Conservation (phyloP, 2,329 filamentous ascomycete species). For the Diplodia corticola region DNA sequence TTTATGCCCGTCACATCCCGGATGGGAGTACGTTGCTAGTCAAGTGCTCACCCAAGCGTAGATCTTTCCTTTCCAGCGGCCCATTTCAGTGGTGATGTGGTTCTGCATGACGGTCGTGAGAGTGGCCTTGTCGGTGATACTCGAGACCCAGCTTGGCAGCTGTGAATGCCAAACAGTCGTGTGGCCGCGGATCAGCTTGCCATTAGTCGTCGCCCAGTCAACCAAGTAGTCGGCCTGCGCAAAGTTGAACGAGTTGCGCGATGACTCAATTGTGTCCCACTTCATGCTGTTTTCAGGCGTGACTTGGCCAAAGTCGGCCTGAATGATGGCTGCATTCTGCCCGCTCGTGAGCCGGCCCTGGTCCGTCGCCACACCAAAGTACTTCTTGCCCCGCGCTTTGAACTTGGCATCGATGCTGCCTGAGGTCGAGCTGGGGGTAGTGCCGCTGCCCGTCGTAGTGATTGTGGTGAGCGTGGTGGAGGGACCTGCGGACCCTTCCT, state of each 20-base stretch:
- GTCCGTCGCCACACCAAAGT: conserved; percentile 62
- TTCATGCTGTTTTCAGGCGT: conserved; percentile 71
- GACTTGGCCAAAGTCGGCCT: conserved; percentile 62
- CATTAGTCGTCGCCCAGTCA: conserved; percentile 57
- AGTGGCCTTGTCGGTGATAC: conserved; percentile 53
- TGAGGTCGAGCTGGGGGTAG: conserved; percentile 36
- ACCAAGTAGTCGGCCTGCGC: conserved; percentile 60
- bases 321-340: conserved; percentile 59
- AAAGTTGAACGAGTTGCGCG: conserved; percentile 57
- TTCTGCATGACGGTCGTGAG: conserved; percentile 59
- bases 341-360: conserved; percentile 52
- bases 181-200: conserved; percentile 64
- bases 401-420: conserved; percentile 54
- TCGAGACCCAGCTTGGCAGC: conserved; percentile 57
- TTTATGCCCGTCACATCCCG: neutral
- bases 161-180: conserved; percentile 64
- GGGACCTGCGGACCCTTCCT: conserved; percentile 14
- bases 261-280: conserved; percentile 60
- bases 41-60: conserved; percentile 50
- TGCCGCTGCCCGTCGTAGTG: neutral
- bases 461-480: conserved; percentile 11
- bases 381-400: conserved; percentile 64
- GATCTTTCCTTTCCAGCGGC: conserved; percentile 64
- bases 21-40: no score
- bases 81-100: conserved; percentile 61